These are phyloP conservation scores for Talaromyces islandicus DNA, from an alignment of 2,329 filamentous ascomycete species.

Conservation along the genomic window DNA sequence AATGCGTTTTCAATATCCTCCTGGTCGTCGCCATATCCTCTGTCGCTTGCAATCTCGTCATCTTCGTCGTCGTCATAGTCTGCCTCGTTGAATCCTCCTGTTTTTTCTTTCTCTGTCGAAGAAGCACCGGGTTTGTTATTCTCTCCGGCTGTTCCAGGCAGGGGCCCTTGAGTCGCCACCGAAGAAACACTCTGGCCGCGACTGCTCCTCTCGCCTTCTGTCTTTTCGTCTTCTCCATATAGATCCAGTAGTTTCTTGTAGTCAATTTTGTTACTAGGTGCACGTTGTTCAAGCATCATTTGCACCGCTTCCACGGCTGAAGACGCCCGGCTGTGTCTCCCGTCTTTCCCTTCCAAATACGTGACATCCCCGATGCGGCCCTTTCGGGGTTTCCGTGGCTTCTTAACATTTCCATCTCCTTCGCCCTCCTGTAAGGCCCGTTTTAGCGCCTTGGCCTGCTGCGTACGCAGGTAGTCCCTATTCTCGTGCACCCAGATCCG, in stretches of 20 bases:
- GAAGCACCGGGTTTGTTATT: slow-evolving; percentile 18
- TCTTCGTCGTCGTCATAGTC: slow-evolving; percentile 21
- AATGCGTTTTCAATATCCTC: slow-evolving; percentile 30
- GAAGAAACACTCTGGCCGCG: slow-evolving; percentile 29
- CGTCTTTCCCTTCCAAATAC: slow-evolving; percentile 51
- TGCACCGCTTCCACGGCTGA: slow-evolving; percentile 65
- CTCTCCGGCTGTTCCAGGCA: slow-evolving; percentile 12
- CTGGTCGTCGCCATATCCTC: slow-evolving; percentile 25
- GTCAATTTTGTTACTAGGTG: slow-evolving; percentile 69
- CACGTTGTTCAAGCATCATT: slow-evolving; percentile 61
- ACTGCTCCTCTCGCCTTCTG: slow-evolving; percentile 23
- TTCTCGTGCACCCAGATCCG: slow-evolving; percentile 93
- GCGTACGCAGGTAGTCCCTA: slow-evolving; percentile 81
- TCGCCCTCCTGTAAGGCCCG: slow-evolving; percentile 57
- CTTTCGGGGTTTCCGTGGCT: slow-evolving; percentile 46
- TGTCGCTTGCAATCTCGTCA: slow-evolving; percentile 16
- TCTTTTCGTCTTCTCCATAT: slow-evolving; percentile 32
- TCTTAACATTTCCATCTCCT: slow-evolving; percentile 26
- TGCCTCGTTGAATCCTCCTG: slow-evolving; percentile 10
- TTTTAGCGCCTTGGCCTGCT: slow-evolving; percentile 77
- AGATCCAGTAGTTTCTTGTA: slow-evolving; percentile 45
- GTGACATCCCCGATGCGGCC: slow-evolving; percentile 42
- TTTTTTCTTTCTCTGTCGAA: slow-evolving; percentile 9
- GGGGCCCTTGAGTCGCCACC: slow-evolving; percentile 2
- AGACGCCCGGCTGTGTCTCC: slow-evolving; percentile 59